A percentile compares a stretch with the other conserved stretches of the same genome.
These are phyloP conservation scores for Cymodocea nodosa DNA, from an alignment of 116 monocot species.

Conservation along the genomic window DNA sequence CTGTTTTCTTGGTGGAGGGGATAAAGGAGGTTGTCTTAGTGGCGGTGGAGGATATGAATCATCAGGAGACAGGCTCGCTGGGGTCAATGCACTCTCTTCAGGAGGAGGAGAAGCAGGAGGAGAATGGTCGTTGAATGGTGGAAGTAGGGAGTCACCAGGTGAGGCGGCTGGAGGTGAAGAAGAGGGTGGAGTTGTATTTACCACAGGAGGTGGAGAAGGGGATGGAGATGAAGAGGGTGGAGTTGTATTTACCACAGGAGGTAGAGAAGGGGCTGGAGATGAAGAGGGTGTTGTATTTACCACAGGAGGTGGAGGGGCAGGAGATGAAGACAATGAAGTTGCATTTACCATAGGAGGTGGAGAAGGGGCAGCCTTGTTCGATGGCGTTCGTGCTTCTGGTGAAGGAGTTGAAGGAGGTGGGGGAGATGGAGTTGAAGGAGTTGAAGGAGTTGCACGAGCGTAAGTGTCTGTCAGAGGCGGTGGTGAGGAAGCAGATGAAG, in stretches of 20 bases:
- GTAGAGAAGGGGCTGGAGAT: conserved; percentile 3
- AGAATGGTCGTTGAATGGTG: not conserved
- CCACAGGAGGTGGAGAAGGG: conserved; percentile 1
- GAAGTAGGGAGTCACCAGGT: not conserved
- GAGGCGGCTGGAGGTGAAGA: not conserved
- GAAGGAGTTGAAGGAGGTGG: conserved; percentile 1
- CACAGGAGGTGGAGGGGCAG: conserved; percentile 2
- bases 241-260: not conserved
- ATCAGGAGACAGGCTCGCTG: not conserved
- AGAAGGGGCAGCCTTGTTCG: not conserved
- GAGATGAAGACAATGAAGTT: no score
- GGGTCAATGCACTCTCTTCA: no score
- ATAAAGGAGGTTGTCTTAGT: not conserved
- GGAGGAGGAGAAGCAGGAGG: not conserved
- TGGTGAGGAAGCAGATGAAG: conserved; percentile 7
- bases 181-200: not conserved
- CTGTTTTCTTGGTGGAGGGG: conserved; percentile 2
- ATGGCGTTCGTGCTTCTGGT: not conserved
- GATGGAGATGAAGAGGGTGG: conserved; percentile 1
- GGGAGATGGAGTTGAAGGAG: conserved; percentile 4
- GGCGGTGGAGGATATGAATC: not conserved
- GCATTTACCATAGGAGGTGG: no score
- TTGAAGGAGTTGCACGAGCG: not conserved
- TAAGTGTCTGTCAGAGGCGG: not conserved
- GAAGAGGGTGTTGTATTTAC: not conserved